These are phyloP conservation scores for Poterioochromonas sp. DNA, from an alignment of 352 stramenopile genomes.

Conservation along the genomic window DNA sequence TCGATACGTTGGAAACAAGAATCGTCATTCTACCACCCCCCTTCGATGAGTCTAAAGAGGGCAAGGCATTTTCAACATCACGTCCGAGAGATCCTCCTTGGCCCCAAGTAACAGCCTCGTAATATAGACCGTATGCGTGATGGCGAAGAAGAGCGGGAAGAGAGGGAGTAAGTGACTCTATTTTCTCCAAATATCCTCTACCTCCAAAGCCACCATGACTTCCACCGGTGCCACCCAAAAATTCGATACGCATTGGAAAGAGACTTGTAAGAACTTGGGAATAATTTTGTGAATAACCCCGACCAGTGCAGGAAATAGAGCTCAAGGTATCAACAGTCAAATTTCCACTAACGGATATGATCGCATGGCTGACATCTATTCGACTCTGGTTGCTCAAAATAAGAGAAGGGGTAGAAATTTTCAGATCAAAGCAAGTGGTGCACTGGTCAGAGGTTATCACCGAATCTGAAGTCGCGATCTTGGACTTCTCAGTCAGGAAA, in stretches of 20 bases:
- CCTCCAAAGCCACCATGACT: constrained; percentile 21
- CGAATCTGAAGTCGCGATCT: too few relatives aligned
- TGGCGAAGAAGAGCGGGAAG: neutral
- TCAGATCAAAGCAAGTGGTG: constrained; percentile 17
- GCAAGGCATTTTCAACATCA: too few relatives aligned
- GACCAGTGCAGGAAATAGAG: neutral
- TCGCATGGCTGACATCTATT: neutral
- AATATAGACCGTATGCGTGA: neutral
- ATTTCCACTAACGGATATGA: neutral
- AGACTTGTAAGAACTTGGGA: neutral
- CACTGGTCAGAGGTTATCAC: too few relatives aligned
- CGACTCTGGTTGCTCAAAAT: neutral
- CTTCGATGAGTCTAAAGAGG: neutral
- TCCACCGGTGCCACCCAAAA: constrained; percentile 3
- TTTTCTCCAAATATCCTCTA: neutral
- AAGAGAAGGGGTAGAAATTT: neutral
- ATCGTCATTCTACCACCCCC: neutral
- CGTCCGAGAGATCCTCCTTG: neutral
- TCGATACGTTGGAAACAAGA: neutral
- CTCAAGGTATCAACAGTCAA: neutral
- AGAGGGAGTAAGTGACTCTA: neutral
- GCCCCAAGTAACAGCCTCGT: neutral
- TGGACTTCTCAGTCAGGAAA: too few relatives aligned
- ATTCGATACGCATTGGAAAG: neutral
- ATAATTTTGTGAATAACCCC: neutral